A percentile compares a stretch with the other conserved stretches of the same genome.
Conservation (phyloP, 202 grass and related monocot species). For the Cymbopogon flexuosus region DNA sequence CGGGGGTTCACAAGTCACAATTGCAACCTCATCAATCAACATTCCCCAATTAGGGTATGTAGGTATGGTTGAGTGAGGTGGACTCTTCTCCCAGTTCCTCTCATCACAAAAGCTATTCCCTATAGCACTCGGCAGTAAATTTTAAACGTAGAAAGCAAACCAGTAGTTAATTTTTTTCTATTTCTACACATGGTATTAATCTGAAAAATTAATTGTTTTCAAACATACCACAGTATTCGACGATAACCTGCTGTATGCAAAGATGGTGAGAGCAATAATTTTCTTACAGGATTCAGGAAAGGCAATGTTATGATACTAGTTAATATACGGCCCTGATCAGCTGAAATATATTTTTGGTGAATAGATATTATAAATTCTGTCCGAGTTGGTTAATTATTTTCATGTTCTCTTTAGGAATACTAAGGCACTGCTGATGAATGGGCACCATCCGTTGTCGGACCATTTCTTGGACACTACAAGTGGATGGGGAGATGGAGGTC, state of each 20-base stretch:
- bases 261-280: neutral
- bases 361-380: neutral
- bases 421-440: neutral
- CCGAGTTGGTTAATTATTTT: neutral
- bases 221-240: neutral
- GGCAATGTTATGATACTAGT: neutral
- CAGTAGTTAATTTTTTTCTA: neutral
- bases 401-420: neutral
- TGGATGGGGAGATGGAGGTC: neutral
- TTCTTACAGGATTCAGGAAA: neutral
- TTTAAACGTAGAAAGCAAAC: neutral
- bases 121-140: too few species aligned
- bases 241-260: neutral
- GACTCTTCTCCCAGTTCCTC: neutral
- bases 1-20: constrained; percentile 22
- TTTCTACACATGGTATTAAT: neutral
- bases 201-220: neutral
- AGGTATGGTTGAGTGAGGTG: neutral
- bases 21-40: neutral
- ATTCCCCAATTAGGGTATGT: neutral
- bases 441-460: neutral
- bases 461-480: neutral
- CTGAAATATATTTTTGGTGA: neutral
- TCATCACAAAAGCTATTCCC: neutral
- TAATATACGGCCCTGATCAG: neutral